Evolutionary conservation across 768 basidiomycete species (phyloP).

Genomic region (Boletus rubropictus): DNA sequence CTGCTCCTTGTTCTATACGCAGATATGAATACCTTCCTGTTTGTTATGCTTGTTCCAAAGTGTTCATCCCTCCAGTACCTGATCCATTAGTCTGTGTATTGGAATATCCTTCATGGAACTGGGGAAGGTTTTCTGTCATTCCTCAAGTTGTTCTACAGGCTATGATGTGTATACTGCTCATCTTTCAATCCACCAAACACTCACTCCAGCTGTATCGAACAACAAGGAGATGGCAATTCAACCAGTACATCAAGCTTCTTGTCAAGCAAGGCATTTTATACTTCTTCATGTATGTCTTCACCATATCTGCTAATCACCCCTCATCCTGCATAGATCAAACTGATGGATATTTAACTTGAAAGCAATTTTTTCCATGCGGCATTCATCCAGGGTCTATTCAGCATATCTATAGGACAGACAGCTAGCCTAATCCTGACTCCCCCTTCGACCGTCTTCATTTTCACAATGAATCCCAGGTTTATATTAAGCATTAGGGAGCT

Average conservation of each 20-base stretch:
- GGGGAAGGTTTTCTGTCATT: constrained; percentile 1
- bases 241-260: constrained; percentile 7
- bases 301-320: too few relatives aligned
- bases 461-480: constrained; percentile 3
- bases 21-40: not conserved
- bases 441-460: not conserved
- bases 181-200: not conserved
- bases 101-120: constrained; percentile 6
- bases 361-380: constrained; percentile 1
- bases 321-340: not conserved
- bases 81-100: constrained; percentile 1
- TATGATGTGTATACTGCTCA: constrained; percentile 5
- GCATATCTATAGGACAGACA: not conserved
- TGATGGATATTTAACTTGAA: not conserved
- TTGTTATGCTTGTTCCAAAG: not conserved
- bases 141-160: constrained; percentile 2
- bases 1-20: not conserved
- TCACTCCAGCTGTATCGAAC: not conserved
- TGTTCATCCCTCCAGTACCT: not conserved
- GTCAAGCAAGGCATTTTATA: constrained; percentile 7
- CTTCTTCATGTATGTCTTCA: constrained; percentile 3
- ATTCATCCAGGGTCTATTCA: not conserved
- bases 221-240: constrained; percentile 3
- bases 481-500: constrained; percentile 5
- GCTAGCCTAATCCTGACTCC: not conserved